Conservation (phyloP, 163 green algal species). For the Coccomyxa subellipsoidea region DNA sequence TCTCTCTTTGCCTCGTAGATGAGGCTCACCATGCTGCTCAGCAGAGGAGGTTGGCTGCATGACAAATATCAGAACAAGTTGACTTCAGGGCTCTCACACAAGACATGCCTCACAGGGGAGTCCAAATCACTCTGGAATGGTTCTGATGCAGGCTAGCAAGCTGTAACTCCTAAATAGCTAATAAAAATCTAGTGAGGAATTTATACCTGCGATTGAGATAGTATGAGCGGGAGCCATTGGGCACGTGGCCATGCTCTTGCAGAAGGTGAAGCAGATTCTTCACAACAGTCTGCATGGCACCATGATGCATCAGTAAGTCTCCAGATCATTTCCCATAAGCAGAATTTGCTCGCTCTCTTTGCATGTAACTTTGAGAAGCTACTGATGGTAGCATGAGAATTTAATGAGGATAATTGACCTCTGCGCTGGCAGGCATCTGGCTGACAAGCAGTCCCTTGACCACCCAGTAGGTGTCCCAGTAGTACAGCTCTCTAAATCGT, state of each 20-base stretch:
- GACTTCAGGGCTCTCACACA: background rate
- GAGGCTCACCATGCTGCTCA: conserved; percentile 64
- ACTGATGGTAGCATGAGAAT: too few relatives aligned
- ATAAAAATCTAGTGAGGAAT: too few relatives aligned
- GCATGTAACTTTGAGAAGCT: background rate
- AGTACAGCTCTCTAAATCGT: conserved; percentile 45
- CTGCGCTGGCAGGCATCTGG: conserved; percentile 59
- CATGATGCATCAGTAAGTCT: background rate
- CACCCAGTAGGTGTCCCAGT: conserved; percentile 65
- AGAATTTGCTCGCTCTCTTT: too few relatives aligned
- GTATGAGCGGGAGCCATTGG: conserved; percentile 90
- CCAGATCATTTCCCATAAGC: background rate
- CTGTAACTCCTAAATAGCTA: too few relatives aligned
- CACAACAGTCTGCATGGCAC: conserved; percentile 35
- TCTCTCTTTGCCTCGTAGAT: conserved; percentile 37
- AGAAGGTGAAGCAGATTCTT: conserved; percentile 76
- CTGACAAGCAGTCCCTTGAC: conserved; percentile 77
- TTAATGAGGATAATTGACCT: too few relatives aligned
- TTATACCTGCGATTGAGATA: conserved; percentile 85
- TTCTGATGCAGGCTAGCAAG: too few relatives aligned
- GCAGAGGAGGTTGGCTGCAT: conserved; percentile 73
- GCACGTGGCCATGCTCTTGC: conserved; percentile 70
- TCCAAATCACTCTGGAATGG: background rate
- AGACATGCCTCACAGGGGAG: background rate
- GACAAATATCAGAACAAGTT: background rate